phyloP scores from a whole-genome alignment of 306 rosid species.

The Citrullus mucosospermus region DNA sequence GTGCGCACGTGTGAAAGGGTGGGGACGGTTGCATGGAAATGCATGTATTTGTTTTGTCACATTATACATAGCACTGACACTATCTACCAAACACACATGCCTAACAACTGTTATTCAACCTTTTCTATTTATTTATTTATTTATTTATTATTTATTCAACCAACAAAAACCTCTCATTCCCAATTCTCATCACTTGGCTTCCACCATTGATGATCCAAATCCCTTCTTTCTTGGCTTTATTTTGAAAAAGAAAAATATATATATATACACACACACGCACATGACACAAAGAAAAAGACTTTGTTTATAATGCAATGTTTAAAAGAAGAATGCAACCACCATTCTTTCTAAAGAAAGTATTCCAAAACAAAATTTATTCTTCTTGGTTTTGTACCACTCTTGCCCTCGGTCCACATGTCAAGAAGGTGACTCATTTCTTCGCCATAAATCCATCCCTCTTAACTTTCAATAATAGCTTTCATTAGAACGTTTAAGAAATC shows the following conservation, averaged over 20 bases:
- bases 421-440: too few relatives aligned
- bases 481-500: too few relatives aligned
- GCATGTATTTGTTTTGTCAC: constrained; percentile 50
- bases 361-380: background rate
- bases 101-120: constrained; percentile 23
- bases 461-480: too few relatives aligned
- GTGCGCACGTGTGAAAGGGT: constrained; percentile 40
- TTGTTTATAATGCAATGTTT: too few relatives aligned
- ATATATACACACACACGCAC: background rate
- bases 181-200: constrained; percentile 6
- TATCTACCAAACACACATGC: constrained; percentile 58
- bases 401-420: too few relatives aligned
- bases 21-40: constrained; percentile 80
- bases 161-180: background rate
- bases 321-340: background rate
- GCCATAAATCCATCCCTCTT: too few relatives aligned
- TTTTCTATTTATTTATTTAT: background rate
- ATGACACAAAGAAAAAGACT: background rate
- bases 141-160: background rate
- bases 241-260: background rate
- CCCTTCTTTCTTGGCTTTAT: background rate
- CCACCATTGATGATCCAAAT: background rate
- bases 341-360: background rate
- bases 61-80: constrained; percentile 49
- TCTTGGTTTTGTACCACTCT: background rate